These are phyloP conservation scores for Anisodus tanguticus DNA, from an alignment of 257 asterid genomes.

Conservation along the genomic window DNA sequence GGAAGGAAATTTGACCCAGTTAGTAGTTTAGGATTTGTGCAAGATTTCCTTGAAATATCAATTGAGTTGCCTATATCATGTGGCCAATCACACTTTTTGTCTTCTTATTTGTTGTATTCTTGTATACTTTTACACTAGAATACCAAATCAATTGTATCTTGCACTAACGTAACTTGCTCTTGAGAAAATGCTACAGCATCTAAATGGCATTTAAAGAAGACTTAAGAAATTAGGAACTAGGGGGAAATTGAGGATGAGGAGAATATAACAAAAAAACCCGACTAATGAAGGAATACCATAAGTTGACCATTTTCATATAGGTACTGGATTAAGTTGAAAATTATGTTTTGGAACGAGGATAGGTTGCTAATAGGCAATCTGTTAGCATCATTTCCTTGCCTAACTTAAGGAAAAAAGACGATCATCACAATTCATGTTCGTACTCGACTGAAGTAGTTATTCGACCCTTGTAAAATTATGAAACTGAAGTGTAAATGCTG, in stretches of 20 bases:
- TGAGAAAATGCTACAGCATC: neutral
- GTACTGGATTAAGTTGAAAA: neutral
- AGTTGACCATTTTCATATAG: neutral
- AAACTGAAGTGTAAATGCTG: neutral
- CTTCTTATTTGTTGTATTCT: neutral
- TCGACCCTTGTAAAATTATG: neutral
- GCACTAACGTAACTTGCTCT: neutral
- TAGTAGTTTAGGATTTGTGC: neutral
- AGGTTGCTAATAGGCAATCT: neutral
- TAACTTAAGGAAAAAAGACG: neutral
- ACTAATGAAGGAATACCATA: neutral
- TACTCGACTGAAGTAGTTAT: neutral
- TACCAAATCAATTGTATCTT: neutral
- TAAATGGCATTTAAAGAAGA: neutral
- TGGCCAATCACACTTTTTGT: neutral
- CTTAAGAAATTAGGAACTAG: neutral
- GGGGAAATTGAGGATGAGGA: neutral
- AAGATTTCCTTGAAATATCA: neutral
- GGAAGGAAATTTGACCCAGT: neutral
- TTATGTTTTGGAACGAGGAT: neutral
- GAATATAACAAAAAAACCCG: neutral
- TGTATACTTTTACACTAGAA: neutral
- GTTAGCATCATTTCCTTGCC: neutral
- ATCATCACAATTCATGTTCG: neutral
- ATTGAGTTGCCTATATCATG: neutral